Evolutionary conservation across 495 filamentous ascomycete genomes (phyloP), one percentile per base, ranked within the genome.

Genomic region (Tuber umbilicatum): DNA sequence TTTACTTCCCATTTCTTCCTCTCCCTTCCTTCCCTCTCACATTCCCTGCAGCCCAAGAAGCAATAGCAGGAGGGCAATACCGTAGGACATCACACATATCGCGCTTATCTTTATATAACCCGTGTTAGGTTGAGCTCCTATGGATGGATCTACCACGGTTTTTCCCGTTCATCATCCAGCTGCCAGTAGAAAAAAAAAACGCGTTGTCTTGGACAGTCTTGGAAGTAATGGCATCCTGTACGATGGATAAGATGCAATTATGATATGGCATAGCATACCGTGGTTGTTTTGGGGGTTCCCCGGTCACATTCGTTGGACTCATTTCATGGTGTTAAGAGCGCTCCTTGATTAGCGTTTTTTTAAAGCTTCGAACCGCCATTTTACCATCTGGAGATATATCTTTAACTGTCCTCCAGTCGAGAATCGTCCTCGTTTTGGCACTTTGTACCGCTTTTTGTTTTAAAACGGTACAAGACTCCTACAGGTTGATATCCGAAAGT

Each of bases 11-110:
- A 31, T 64, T 64, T 64, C 27, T n/a, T 31, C 0, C 55, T 64
- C 55, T 64, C n/a, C 55, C 55, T 64, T 31, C 55, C 55, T 64
- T 64, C n/a, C 55, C 55, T 64, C 55, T 31, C 55, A 64, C 55
- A 16, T 64, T 16, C 55, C 55, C 55, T 64, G n/a, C n/a, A 14
- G 50, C n/a, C 23, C n/a, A 64, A 64, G 10, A 31, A 31, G 55
- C n/a, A 64, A 64, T 64, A 31, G n/a, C 55, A 64, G 55, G 4
- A 31, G 55, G 27, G 10, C 23, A 55, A 55, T 55, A n/a, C n/a
- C n/a, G n/a, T n/a, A 55, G n/a, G 47, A 55, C 10, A 55, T n/a
- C 47, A 55, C 23, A 55, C 47, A 55, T 7, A 55, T 55, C 47
- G 47, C 12, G 47, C 21, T n/a, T n/a, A 55, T n/a, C n/a, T 55